phyloP scores from a whole-genome alignment of 208 protist species.

The Leishmania braziliensis region DNA sequence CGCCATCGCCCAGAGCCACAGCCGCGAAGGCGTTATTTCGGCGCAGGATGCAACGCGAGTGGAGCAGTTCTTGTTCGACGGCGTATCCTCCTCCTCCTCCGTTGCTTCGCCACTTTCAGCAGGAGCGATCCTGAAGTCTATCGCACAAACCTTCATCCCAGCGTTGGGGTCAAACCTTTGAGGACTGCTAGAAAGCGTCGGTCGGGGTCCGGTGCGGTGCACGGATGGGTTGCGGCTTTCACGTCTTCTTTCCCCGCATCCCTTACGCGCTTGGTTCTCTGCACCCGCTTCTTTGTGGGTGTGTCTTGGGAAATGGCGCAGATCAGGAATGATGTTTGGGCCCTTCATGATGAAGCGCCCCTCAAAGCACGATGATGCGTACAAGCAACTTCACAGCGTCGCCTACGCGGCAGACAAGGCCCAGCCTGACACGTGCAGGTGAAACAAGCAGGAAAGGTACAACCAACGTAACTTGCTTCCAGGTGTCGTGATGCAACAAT shows the following conservation, averaged over 20 bases:
- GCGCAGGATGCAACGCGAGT: slow-evolving; percentile 7
- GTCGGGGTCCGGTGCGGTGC: not conserved
- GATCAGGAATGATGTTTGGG: not conserved
- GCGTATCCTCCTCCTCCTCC: not conserved
- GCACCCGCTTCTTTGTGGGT: not conserved
- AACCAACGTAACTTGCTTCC: not conserved
- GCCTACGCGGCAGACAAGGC: not conserved
- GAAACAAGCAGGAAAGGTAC: not conserved
- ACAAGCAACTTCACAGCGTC: not conserved
- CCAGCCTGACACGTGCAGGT: not conserved
- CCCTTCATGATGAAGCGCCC: not conserved
- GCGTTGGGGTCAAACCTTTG: slow-evolving; percentile 1
- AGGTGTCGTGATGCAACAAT: not conserved
- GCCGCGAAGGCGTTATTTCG: not conserved
- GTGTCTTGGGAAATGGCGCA: not conserved
- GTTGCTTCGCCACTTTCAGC: not conserved
- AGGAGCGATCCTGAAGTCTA: not conserved
- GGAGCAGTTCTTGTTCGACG: slow-evolving; percentile 9
- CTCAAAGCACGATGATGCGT: not conserved
- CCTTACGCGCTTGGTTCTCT: not conserved
- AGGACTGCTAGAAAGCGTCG: not conserved
- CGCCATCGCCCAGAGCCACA: not conserved
- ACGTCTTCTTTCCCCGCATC: not conserved
- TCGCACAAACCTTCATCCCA: not conserved
- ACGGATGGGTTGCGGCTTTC: not conserved